Evolutionary conservation across 345 rosid genomes (phyloP).

Genomic region (Syzygium jambos): DNA sequence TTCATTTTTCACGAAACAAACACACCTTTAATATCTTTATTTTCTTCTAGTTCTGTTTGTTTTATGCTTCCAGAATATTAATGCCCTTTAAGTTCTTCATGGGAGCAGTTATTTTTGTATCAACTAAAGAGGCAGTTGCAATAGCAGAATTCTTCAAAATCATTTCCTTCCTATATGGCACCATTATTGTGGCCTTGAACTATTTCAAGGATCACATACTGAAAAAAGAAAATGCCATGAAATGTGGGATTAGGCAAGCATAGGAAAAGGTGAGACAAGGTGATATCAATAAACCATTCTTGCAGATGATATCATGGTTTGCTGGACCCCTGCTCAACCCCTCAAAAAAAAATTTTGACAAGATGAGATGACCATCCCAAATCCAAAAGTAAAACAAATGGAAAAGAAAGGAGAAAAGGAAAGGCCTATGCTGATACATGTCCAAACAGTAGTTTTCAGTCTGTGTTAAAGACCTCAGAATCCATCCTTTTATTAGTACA

Average conservation of each 20-base stretch:
- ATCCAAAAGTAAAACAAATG: background rate
- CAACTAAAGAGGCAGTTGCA: background rate
- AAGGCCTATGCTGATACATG: background rate
- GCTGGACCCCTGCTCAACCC: background rate
- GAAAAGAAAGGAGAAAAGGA: background rate
- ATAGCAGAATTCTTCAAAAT: background rate
- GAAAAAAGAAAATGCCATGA: background rate
- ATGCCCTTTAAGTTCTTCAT: background rate
- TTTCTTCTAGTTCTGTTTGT: background rate
- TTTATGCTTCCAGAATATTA: background rate
- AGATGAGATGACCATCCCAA: background rate
- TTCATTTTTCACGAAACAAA: no score
- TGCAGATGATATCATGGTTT: background rate
- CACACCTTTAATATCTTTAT: background rate
- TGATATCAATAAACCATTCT: background rate
- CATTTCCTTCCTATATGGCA: background rate
- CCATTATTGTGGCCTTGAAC: background rate
- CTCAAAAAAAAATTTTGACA: background rate
- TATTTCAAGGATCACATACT: background rate
- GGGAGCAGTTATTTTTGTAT: background rate
- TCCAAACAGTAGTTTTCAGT: background rate
- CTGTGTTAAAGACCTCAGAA: background rate
- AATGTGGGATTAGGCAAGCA: background rate
- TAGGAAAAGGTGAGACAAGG: background rate
- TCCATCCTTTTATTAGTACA: background rate